Base-by-base conservation (phyloP, 176 grass and related monocot genomes). In the Triticum turgidum region DNA sequence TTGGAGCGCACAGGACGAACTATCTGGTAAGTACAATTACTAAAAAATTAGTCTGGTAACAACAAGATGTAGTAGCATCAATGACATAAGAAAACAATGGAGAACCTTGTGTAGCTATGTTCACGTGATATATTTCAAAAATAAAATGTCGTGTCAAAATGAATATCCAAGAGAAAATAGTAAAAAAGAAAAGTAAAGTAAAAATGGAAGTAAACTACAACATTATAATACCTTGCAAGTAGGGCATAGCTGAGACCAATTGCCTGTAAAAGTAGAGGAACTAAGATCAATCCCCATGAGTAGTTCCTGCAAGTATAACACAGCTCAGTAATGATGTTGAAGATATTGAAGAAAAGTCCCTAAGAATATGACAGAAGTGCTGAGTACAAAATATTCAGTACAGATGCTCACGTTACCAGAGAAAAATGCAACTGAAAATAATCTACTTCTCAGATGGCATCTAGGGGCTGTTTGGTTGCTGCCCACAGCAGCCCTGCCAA, bases 1-100 rank as follows among this genome's bases (percentile, higher is more conserved):
- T 98, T 98, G 45, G 97, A 98, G 33, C 97, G 92, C 77, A 98
- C 81, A 88, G 97, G 93, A 18, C 97, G 90, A 81, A 98, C 96
- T 89, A 98, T 98, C 97, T 98, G 80, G 82, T 86, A 82, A 80
- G 63, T 67, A 78, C 59, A 87, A 68, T 89, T 38, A 86, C 20
- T 41, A 62, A 47, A 39, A 52, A 72, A 54, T 89, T 41, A 84
- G 30, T 73, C 64, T 82, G 84, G 11, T 42, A 81, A 90, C 20
- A 29, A 68, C 21, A 69, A 51, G 29, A n/a, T 77, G 44, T 22
- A 78, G 33, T 62, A 47, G 56, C 38, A 73, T 80, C 54, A 47
- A 61, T 58, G 34, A 3, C 45, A 59, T 7, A 64, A 80, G 1
- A 74, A 47, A 80, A 68, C 32, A 69, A 79, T 61, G 33, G 47